Evolutionary conservation across 2,329 filamentous ascomycete species (phyloP).

Genomic region (Biscogniauxia marginata): DNA sequence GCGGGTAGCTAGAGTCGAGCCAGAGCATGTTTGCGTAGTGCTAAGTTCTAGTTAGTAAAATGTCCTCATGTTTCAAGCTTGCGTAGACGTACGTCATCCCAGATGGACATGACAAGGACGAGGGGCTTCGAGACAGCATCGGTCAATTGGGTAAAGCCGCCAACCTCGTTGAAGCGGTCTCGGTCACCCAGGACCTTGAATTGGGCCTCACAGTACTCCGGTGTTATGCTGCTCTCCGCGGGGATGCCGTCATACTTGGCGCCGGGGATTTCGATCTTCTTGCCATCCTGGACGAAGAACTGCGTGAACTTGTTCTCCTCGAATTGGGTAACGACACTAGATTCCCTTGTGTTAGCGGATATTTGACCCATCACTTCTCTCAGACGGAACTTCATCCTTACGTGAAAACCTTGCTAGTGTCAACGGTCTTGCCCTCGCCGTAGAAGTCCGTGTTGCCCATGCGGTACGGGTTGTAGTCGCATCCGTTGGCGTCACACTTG

Average conservation of each 20-base stretch:
- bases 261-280: slow-evolving; percentile 44
- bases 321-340: slow-evolving; percentile 58
- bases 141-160: slow-evolving; percentile 53
- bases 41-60: slow-evolving; percentile 20
- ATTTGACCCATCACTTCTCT: not conserved
- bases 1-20: slow-evolving; percentile 54
- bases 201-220: slow-evolving; percentile 53
- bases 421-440: slow-evolving; percentile 54
- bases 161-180: slow-evolving; percentile 50
- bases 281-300: slow-evolving; percentile 59
- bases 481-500: slow-evolving; percentile 63
- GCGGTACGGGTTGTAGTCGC: slow-evolving; percentile 67
- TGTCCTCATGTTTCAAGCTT: not conserved
- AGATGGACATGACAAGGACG: slow-evolving; percentile 61
- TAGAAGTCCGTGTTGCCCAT: slow-evolving; percentile 61
- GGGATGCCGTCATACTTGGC: slow-evolving; percentile 30
- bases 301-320: slow-evolving; percentile 45
- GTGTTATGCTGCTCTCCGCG: slow-evolving; percentile 42
- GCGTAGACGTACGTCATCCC: slow-evolving; percentile 50
- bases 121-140: slow-evolving; percentile 53
- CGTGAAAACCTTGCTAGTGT: slow-evolving; percentile 58
- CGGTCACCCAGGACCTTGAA: slow-evolving; percentile 52
- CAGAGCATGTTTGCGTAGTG: slow-evolving; percentile 60
- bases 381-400: slow-evolving; percentile 16
- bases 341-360: not conserved